Evolutionary conservation across 345 rosid genomes (phyloP).

Genomic region (Lumnitzera racemosa): DNA sequence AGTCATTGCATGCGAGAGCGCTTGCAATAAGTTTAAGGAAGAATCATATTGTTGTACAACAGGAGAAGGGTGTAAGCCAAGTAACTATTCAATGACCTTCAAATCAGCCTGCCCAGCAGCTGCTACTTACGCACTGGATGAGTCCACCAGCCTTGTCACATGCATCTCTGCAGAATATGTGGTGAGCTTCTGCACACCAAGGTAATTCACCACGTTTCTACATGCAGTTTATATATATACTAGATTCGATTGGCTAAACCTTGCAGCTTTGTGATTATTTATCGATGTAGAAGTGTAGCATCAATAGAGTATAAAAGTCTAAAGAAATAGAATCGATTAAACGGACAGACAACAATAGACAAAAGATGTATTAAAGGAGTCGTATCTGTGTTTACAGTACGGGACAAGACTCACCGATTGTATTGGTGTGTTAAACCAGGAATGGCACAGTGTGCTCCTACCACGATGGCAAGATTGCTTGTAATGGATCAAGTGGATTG

Average conservation of each 20-base stretch:
- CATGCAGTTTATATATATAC: neutral
- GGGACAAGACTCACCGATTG: neutral
- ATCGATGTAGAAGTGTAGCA: too few species aligned
- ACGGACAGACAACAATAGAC: too few species aligned
- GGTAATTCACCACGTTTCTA: conserved; percentile 18
- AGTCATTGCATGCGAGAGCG: conserved; percentile 51
- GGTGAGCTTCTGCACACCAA: conserved; percentile 46
- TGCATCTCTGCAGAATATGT: conserved; percentile 41
- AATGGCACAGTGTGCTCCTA: conserved; percentile 32
- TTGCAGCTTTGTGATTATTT: too few species aligned
- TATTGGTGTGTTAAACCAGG: conserved; percentile 15
- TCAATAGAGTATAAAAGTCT: too few species aligned
- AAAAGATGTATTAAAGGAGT: too few species aligned
- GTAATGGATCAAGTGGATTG: conserved; percentile 18
- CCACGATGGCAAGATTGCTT: conserved; percentile 19
- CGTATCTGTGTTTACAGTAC: too few species aligned
- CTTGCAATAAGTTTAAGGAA: conserved; percentile 37
- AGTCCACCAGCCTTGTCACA: conserved; percentile 36
- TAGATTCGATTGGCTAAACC: too few species aligned
- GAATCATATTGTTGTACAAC: conserved; percentile 56
- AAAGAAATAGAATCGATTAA: too few species aligned
- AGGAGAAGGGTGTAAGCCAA: conserved; percentile 29
- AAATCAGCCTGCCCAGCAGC: conserved; percentile 58
- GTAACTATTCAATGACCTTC: conserved; percentile 48
- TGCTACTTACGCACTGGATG: conserved; percentile 51